Conservation (phyloP, 2,329 filamentous ascomycete species). For the Pyrenochaeta sp. region DNA sequence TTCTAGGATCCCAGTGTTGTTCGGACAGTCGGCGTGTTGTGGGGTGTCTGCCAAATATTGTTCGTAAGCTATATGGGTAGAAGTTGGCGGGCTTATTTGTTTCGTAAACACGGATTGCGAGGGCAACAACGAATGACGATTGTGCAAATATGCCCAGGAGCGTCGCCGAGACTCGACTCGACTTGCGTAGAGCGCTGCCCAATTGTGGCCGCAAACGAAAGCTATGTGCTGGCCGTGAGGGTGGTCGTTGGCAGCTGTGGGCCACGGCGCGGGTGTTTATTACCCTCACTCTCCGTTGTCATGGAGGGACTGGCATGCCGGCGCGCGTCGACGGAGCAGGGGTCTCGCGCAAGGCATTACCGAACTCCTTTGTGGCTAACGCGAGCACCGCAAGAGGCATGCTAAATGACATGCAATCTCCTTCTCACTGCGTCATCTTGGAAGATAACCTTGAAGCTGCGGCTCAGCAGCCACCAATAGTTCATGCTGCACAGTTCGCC, state of each 20-base stretch:
- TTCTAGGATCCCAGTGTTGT: not conserved
- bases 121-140: constrained; percentile 25
- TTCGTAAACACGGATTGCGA: constrained; percentile 29
- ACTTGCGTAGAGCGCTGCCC: not conserved
- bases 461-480: not conserved
- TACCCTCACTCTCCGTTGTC: constrained; percentile 24
- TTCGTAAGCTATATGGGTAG: not conserved
- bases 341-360: constrained; percentile 10
- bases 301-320: constrained; percentile 26
- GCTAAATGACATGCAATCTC: not conserved
- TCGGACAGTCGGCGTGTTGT: not conserved
- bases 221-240: constrained; percentile 2
- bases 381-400: not conserved
- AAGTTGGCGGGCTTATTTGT: constrained; percentile 12
- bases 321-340: constrained; percentile 28
- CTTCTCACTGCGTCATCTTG: not conserved
- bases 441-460: not conserved
- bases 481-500: constrained; percentile 6
- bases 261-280: constrained; percentile 12
- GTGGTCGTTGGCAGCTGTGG: constrained; percentile 4
- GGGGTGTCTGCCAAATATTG: not conserved
- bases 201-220: no score
- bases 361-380: not conserved
- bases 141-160: not conserved
- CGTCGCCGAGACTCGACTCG: not conserved